These are phyloP conservation scores for Datisca glomerata DNA, from an alignment of 306 rosid species.

Conservation along the genomic window DNA sequence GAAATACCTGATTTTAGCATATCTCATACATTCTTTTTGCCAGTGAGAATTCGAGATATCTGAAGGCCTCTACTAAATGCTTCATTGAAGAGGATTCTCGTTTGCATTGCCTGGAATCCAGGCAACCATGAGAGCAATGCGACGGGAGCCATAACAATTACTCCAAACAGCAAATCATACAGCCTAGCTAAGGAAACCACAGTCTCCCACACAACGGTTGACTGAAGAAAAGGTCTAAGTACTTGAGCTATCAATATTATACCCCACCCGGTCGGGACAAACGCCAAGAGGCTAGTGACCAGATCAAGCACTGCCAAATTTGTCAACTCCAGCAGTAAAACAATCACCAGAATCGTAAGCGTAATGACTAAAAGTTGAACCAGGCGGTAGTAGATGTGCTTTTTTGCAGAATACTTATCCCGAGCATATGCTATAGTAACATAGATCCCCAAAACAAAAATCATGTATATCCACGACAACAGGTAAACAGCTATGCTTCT, in stretches of 20 bases:
- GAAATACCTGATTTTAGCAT: conserved; percentile 38
- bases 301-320: conserved; percentile 39
- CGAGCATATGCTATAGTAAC: conserved; percentile 50
- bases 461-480: conserved; percentile 71
- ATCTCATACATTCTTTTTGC: conserved; percentile 48
- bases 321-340: conserved; percentile 50
- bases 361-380: conserved; percentile 68
- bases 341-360: conserved; percentile 39
- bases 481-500: conserved; percentile 70
- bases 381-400: conserved; percentile 66
- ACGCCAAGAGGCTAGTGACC: conserved; percentile 58
- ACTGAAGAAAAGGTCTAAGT: conserved; percentile 73
- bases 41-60: conserved; percentile 74
- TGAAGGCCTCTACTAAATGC: conserved; percentile 97
- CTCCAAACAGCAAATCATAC: conserved; percentile 70
- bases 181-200: conserved; percentile 76
- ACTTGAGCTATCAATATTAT: conserved; percentile 80
- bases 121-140: conserved; percentile 90
- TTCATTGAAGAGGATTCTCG: conserved; percentile 87
- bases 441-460: conserved; percentile 59
- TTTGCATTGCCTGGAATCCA: conserved; percentile 94
- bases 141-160: conserved; percentile 76
- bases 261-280: conserved; percentile 95
- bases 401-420: conserved; percentile 64
- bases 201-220: conserved; percentile 77